Evolutionary conservation across 2,329 filamentous ascomycete genomes (phyloP).

Genomic region (Sporothrix dimorphospora): DNA sequence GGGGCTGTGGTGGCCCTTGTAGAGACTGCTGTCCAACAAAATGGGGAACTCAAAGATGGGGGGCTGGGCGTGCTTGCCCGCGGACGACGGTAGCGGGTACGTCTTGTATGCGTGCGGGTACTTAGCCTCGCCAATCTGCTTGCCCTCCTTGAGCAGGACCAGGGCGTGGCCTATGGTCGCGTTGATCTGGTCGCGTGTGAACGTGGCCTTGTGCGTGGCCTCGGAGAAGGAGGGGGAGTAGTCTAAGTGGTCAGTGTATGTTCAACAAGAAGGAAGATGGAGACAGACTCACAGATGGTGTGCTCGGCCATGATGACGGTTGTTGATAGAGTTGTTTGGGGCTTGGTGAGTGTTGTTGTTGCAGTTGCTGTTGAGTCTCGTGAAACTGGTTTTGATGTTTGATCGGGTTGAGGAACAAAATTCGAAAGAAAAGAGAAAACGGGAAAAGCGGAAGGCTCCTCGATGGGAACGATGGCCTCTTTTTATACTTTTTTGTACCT

Average conservation of each 20-base stretch:
- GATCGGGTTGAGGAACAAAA: neutral
- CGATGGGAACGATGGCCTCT: neutral
- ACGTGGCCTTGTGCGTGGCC: constrained; percentile 26
- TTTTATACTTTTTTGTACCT: constrained; percentile 11
- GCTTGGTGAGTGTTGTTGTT: neutral
- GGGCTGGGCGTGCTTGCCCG: constrained; percentile 22
- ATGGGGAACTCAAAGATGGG: constrained; percentile 34
- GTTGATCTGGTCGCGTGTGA: constrained; percentile 28
- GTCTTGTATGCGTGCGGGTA: constrained; percentile 31
- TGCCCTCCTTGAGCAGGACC: constrained; percentile 26
- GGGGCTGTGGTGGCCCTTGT: constrained; percentile 25
- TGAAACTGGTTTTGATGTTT: constrained; percentile 4
- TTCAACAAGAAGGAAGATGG: neutral
- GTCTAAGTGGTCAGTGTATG: constrained; percentile 23
- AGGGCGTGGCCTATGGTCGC: constrained; percentile 28
- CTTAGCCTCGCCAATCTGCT: constrained; percentile 29
- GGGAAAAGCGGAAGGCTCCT: neutral
- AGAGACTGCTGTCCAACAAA: constrained; percentile 21
- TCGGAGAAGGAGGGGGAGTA: constrained; percentile 28
- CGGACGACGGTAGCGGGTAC: constrained; percentile 15
- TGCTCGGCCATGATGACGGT: constrained; percentile 23
- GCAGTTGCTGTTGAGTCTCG: too few species aligned
- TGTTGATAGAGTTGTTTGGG: neutral
- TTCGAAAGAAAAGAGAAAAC: too few species aligned
- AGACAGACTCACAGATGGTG: constrained; percentile 20